These are phyloP conservation scores for Arthroderma sp. DNA, from an alignment of 2,329 filamentous ascomycete genomes.

Conservation along the genomic window DNA sequence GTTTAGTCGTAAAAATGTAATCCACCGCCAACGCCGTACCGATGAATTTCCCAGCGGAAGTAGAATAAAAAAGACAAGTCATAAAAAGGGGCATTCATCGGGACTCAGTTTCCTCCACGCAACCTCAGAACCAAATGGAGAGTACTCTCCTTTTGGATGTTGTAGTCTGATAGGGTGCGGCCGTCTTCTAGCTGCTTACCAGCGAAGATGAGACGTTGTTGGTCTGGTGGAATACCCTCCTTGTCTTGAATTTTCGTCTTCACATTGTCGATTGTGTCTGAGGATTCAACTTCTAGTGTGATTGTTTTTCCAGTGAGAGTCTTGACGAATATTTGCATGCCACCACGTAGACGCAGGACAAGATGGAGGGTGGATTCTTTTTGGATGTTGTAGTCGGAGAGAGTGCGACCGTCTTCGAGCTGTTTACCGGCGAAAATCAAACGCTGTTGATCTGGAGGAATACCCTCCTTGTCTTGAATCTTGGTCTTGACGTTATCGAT, in stretches of 20 bases:
- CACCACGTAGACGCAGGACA: slow-evolving; percentile 76
- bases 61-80: background rate
- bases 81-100: background rate
- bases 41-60: slow-evolving; percentile 1
- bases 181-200: slow-evolving; percentile 91
- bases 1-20: background rate
- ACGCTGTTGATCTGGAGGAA: slow-evolving; percentile 90
- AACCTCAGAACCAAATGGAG: slow-evolving; percentile 69
- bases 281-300: slow-evolving; percentile 77
- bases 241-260: slow-evolving; percentile 77
- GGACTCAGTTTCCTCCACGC: slow-evolving; percentile 49
- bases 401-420: slow-evolving; percentile 82
- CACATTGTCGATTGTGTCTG: slow-evolving; percentile 87
- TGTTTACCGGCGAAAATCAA: slow-evolving; percentile 95
- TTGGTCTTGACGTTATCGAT: slow-evolving; percentile 96
- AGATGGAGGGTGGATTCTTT: slow-evolving; percentile 80
- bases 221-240: slow-evolving; percentile 82
- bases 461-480: slow-evolving; percentile 97
- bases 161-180: slow-evolving; percentile 84
- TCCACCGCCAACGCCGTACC: slow-evolving; percentile 4
- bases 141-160: slow-evolving; percentile 86
- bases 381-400: slow-evolving; percentile 91
- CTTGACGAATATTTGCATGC: slow-evolving; percentile 50
- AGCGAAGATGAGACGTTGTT: slow-evolving; percentile 86
- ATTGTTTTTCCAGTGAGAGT: slow-evolving; percentile 74